Evolutionary conservation across 768 basidiomycete species (phyloP), one percentile per base, ranked within the genome.

Genomic region (Phanerochaete sordida): DNA sequence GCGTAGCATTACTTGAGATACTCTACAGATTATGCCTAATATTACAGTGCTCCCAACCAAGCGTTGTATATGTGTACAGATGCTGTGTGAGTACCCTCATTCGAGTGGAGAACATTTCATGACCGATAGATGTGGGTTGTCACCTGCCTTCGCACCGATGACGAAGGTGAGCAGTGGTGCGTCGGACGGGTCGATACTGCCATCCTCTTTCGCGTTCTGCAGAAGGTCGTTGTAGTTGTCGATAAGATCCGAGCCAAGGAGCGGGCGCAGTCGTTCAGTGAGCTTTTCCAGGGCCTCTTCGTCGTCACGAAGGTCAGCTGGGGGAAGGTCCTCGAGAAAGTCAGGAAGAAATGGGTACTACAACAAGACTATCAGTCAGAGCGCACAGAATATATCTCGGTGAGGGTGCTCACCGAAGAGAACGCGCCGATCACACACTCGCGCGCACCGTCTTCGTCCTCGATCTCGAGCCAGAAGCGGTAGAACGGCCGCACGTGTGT

Each of bases 351-450:
- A 43, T 4, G 9, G 19, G 19, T 6, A 43, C 39, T 43, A 11
- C 11, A 11, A 19, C 4, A 6, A 9, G 4, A 16, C 26, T 26
- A 43, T 48, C 27, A 13, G 33, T 39, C n/a, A n/a, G n/a, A n/a
- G n/a, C n/a, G n/a, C n/a, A n/a, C n/a, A n/a, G n/a, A n/a, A n/a
- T n/a, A n/a, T n/a, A n/a, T n/a, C n/a, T n/a, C n/a, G n/a, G n/a
- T n/a, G n/a, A n/a, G n/a, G n/a, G n/a, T n/a, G n/a, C 74, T 26
- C 19, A 79, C 78, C 64, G 74, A 81, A 60, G 81, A 73, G 39
- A 83, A 78, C 30, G 76, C 77, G n/a, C 85, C 72, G 5, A 79
- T 77, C 2, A 87, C 72, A 5, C 74, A 68, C 16, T 88, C 65
- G 33, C 73, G 69, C 3, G 67, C 58, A 3, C 77, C 79, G 12